Evolutionary conservation across 2,329 filamentous ascomycete genomes (phyloP).

Genomic region (Epichloe uncinata): DNA sequence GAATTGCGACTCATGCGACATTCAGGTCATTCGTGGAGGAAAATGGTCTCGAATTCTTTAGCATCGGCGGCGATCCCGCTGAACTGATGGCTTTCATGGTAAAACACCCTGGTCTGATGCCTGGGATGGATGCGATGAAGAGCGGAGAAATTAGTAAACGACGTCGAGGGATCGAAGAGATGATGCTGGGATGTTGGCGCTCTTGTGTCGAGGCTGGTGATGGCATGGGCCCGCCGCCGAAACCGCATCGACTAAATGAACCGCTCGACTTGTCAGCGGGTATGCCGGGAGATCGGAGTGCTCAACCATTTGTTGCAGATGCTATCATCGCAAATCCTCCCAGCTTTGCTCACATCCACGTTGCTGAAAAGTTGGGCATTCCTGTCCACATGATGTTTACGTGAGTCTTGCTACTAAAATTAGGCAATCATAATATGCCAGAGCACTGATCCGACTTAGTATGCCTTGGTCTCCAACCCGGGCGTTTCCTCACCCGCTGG

Average conservation of each 20-base stretch:
- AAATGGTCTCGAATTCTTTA: slow-evolving; percentile 62
- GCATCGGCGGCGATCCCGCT: slow-evolving; percentile 61
- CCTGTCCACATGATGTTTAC: slow-evolving; percentile 84
- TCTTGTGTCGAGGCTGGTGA: slow-evolving; percentile 72
- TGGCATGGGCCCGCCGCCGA: slow-evolving; percentile 38
- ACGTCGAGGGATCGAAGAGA: slow-evolving; percentile 61
- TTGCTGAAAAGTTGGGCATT: slow-evolving; percentile 61
- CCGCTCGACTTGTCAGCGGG: slow-evolving; percentile 25
- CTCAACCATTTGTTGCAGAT: slow-evolving; percentile 66
- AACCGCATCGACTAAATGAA: slow-evolving; percentile 32
- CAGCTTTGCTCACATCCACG: slow-evolving; percentile 63
- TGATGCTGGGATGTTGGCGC: slow-evolving; percentile 75
- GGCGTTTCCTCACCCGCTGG: slow-evolving; percentile 74
- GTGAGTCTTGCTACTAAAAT: slow-evolving; percentile 30
- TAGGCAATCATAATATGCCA: background rate
- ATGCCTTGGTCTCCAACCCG: slow-evolving; percentile 88
- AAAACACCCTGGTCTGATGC: slow-evolving; percentile 76
- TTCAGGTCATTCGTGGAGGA: slow-evolving; percentile 58
- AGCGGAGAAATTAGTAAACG: slow-evolving; percentile 66
- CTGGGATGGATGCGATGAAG: slow-evolving; percentile 61
- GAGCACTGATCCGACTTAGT: slow-evolving; percentile 34
- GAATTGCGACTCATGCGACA: slow-evolving; percentile 57
- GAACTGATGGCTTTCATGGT: slow-evolving; percentile 85
- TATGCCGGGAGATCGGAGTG: slow-evolving; percentile 26
- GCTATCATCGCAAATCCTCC: slow-evolving; percentile 69